A percentile compares a stretch with the other conserved stretches of the same genome.
These are phyloP conservation scores for Breviolum minutum DNA, from an alignment of 73 alveolate species.

Conservation along the genomic window DNA sequence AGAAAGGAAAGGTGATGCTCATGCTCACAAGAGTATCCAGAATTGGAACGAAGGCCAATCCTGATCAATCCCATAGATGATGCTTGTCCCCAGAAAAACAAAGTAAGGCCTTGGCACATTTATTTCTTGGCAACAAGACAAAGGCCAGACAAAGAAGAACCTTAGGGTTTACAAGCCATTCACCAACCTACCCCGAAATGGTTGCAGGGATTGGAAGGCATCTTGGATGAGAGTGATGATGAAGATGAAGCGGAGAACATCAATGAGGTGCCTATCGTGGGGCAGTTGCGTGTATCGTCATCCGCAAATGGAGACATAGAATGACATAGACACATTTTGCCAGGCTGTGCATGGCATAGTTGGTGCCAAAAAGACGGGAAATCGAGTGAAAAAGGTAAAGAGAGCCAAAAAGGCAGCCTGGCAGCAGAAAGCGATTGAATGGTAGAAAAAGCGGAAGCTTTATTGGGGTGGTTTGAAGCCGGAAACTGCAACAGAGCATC, in stretches of 20 bases:
- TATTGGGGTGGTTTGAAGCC: too few relatives aligned
- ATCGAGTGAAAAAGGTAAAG: constrained; percentile 28
- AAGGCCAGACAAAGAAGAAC: not conserved
- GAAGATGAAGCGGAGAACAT: constrained; percentile 96
- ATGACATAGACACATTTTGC: not conserved
- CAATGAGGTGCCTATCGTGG: constrained; percentile 22
- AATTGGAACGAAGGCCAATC: not conserved
- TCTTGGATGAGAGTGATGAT: constrained; percentile 97
- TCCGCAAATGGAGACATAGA: not conserved
- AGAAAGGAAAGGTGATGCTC: too few relatives aligned
- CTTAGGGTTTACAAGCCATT: not conserved
- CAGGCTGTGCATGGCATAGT: constrained; percentile 90
- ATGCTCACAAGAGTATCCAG: constrained; percentile 32
- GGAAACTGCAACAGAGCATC: too few relatives aligned
- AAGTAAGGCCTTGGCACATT: constrained; percentile 96
- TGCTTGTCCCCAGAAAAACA: constrained; percentile 96
- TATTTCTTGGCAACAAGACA: constrained; percentile 97
- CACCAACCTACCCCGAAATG: not conserved
- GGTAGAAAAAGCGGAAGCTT: too few relatives aligned
- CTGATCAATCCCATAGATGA: too few relatives aligned
- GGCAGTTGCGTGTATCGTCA: not conserved
- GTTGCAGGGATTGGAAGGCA: constrained; percentile 95
- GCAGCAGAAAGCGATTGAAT: not conserved
- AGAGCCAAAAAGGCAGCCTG: constrained; percentile 58
- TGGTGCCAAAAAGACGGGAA: constrained; percentile 91